These are phyloP conservation scores for Exserohilum rostratum DNA, from an alignment of 2,329 filamentous ascomycete genomes.

Conservation along the genomic window DNA sequence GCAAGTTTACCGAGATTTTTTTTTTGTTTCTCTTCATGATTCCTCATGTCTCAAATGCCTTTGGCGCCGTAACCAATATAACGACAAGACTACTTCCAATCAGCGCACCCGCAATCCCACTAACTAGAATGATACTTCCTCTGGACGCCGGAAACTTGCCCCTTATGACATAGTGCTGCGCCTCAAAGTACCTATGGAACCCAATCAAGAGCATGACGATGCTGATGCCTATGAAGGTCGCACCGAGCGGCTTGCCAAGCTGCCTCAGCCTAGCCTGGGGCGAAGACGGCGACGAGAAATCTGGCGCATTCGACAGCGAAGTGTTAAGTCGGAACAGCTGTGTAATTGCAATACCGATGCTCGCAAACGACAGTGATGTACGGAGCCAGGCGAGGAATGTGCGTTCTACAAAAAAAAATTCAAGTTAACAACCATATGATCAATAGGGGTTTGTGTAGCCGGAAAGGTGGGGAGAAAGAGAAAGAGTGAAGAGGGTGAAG, in stretches of 20 bases:
- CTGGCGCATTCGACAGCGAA: conserved; percentile 50
- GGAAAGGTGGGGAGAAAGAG: background rate
- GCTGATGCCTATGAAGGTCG: conserved; percentile 76
- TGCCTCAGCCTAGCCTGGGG: conserved; percentile 32
- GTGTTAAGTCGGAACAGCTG: conserved; percentile 85
- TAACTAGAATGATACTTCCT: conserved; percentile 74
- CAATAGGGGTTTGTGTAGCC: too few relatives aligned
- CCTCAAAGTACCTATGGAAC: conserved; percentile 78
- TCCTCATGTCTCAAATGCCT: conserved; percentile 49
- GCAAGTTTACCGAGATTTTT: background rate
- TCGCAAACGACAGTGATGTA: conserved; percentile 80
- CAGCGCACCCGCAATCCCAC: conserved; percentile 65
- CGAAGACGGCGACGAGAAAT: background rate
- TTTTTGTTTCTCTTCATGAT: conserved; percentile 1
- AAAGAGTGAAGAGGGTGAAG: conserved; percentile 23
- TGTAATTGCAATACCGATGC: conserved; percentile 81
- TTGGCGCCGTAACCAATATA: conserved; percentile 61
- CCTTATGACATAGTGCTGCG: conserved; percentile 78
- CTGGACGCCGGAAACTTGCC: conserved; percentile 82
- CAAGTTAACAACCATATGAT: too few relatives aligned
- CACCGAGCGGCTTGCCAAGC: conserved; percentile 57
- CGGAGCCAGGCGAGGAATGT: conserved; percentile 87
- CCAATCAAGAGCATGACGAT: conserved; percentile 77
- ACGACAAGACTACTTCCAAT: conserved; percentile 66
- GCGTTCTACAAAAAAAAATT: conserved; percentile 74